Evolutionary conservation across 2,329 filamentous ascomycete species (phyloP), one percentile per base, ranked within the genome.

Genomic region (Fusarium secorum): DNA sequence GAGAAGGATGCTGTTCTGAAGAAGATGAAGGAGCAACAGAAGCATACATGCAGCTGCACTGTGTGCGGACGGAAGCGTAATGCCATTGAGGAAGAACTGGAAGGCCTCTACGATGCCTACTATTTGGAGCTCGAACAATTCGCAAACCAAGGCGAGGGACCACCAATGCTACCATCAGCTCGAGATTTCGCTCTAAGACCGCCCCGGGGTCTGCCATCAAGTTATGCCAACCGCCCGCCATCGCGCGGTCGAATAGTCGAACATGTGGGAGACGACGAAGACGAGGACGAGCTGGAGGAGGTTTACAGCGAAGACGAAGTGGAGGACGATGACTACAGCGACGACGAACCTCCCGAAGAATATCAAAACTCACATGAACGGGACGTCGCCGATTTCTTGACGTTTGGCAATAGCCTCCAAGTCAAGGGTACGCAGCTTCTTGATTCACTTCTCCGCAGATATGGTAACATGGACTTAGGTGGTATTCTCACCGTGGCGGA

Each of bases 1-100:
- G 96, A 99, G 82, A 99, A 99, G 83, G 95, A 99, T 81, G 95
- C 96, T 11, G 96, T 99, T 1, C 84, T 99, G 61, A 94, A 93
- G 78, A 99, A 99, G 85, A 99, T 99, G 96, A 99, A 99, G 86
- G 96, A 99, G 81, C 96, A 99, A 81, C 96, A 99, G 81, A 98
- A 98, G 82, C 95, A 98, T 80, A 98, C 95, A 5, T 99, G 96
- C 85, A 98, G 95, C 80, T 99, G 96, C 82, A 97, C 94, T 8
- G 95, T 99, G 42, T 99, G 96, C 81, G 96, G 96, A 57, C 89
- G 96, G 73, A 99, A 99, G 84, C 90, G 96, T 58, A 97, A 93
- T 17, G 96, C 96, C 41, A 99, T 99, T 74, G 96, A 99, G 82
- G 96, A 99, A 82, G 96, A 99, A 81, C 86, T 99, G 17, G 96